Evolutionary conservation across 1,284 basidiomycete genomes (phyloP), one percentile per base, ranked within the genome.

Genomic region (Erythrobasidium hasegawianum): DNA sequence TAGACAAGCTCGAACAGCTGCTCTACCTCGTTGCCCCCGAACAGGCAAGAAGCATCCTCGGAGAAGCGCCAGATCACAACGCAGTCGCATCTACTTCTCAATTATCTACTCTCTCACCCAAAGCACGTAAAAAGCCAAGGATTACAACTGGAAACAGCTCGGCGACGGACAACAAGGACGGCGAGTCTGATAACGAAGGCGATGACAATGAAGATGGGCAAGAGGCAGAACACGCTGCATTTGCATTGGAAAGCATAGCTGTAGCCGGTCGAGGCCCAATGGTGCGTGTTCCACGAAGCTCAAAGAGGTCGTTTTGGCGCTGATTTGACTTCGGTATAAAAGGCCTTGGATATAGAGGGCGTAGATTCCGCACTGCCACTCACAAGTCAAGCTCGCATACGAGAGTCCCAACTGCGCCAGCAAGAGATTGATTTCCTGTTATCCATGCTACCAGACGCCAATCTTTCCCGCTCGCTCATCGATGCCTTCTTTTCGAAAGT

Each of bases 231-330:
- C 54, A 68, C 24, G 67, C 67, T 27, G 67, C 67, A 40, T 68
- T 68, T 45, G 59, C 67, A n/a, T 33, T 68, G 16, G 67, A 68
- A 45, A 62, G 59, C 45, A 57, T 68, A 26, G 67, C 67, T 16
- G 55, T 68, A 11, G 59, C 67, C 20, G 67, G 59, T 14, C 11
- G n/a, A 24, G 59, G 20, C 24, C 53, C 54, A 33, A 38, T 26
- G 38, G 40, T 60, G 56, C 33, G 52, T 47, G 41, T 22, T 27
- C 22, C 22, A 49, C 9, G 2, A 41, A 20, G 26, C 13, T 3
- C 4, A 14, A 54, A 2, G 9, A 47, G 16, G 4, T 50, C 27
- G 11, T 20, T 29, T 59, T n/a, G n/a, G 57, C 47, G 13, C 49
- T 53, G 59, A 53, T 33, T 22, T n/a, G n/a, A n/a, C 9, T 13